These are phyloP conservation scores for Monosporascus sp. DNA, from an alignment of 2,329 filamentous ascomycete genomes.

Conservation along the genomic window DNA sequence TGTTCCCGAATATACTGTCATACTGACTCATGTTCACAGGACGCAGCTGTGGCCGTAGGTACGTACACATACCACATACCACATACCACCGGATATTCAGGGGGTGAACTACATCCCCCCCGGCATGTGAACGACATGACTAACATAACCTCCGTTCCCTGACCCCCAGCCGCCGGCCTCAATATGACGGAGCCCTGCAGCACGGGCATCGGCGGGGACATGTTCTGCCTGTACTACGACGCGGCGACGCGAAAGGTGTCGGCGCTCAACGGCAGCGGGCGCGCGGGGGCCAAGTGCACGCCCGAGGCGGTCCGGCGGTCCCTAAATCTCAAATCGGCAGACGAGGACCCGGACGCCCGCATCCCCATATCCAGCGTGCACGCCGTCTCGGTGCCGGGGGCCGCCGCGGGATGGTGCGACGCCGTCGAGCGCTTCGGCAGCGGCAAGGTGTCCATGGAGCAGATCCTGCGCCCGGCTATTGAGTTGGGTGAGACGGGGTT, in stretches of 20 bases:
- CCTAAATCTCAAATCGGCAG: constrained; percentile 57
- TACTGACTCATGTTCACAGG: constrained; percentile 35
- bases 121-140: not conserved
- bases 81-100: not conserved
- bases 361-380: constrained; percentile 77
- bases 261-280: constrained; percentile 90
- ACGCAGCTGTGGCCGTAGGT: constrained; percentile 93
- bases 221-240: constrained; percentile 93
- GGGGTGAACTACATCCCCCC: too few species aligned
- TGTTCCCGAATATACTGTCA: not conserved
- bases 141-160: not conserved
- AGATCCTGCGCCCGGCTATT: constrained; percentile 79
- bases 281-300: constrained; percentile 63
- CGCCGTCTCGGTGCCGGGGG: constrained; percentile 81
- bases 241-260: constrained; percentile 75
- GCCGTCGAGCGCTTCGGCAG: constrained; percentile 84
- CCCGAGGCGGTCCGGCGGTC: constrained; percentile 66
- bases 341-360: constrained; percentile 44
- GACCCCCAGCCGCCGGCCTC: constrained; percentile 66
- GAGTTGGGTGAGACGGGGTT: constrained; percentile 83
- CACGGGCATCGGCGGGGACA: constrained; percentile 93
- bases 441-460: constrained; percentile 69
- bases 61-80: constrained; percentile 24
- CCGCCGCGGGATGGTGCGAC: constrained; percentile 90
- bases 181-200: constrained; percentile 92